A percentile compares a stretch with the other conserved stretches of the same genome.
These are phyloP conservation scores for Coemansia sp. DNA, from an alignment of 192 early-diverging fungal genomes.

Conservation along the genomic window DNA sequence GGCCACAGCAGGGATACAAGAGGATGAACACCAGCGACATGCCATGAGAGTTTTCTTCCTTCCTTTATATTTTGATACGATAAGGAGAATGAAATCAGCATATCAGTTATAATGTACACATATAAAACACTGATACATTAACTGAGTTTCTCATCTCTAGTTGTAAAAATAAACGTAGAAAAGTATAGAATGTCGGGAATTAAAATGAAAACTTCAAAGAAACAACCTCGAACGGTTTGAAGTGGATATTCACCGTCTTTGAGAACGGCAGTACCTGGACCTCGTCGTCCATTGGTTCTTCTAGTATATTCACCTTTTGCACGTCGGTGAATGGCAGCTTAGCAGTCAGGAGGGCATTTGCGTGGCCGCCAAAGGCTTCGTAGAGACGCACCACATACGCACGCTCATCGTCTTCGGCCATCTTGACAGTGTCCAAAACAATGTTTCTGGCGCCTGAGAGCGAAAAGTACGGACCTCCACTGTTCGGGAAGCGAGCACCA, in stretches of 20 bases:
- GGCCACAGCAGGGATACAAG: no score
- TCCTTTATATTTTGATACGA: no score
- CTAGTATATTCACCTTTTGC: slow-evolving; percentile 73
- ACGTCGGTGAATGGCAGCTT: slow-evolving; percentile 30
- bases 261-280: slow-evolving; percentile 28
- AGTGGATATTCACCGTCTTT: slow-evolving; percentile 35
- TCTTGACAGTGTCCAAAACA: slow-evolving; percentile 88
- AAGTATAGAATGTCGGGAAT: no score
- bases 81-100: no score
- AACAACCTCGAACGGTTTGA: slow-evolving; percentile 69
- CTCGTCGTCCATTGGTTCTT: slow-evolving; percentile 58
- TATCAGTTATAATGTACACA: no score
- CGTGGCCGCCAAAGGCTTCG: slow-evolving; percentile 85
- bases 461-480: slow-evolving; percentile 29
- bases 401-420: slow-evolving; percentile 72
- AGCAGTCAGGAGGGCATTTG: slow-evolving; percentile 17
- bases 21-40: no score
- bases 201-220: slow-evolving; percentile 55
- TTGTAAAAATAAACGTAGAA: slow-evolving; percentile 2
- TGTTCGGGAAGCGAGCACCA: not conserved
- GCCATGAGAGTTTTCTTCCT: no score
- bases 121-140: no score
- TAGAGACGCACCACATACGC: slow-evolving; percentile 78
- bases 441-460: slow-evolving; percentile 61
- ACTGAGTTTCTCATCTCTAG: no score